phyloP scores from a whole-genome alignment of 2,329 filamentous ascomycete species.

The Cercospora sojina region DNA sequence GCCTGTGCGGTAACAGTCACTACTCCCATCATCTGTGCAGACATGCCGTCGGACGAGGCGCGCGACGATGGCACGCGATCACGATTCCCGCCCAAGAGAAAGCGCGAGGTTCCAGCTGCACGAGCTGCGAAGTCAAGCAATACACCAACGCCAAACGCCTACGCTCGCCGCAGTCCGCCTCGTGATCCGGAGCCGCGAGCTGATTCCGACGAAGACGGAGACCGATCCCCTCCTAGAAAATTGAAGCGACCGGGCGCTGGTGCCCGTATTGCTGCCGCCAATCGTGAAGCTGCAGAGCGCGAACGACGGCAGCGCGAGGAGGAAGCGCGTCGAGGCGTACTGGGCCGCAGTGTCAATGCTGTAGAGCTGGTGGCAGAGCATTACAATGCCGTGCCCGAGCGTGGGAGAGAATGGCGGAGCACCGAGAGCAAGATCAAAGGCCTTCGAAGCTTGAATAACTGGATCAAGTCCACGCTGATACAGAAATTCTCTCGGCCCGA shows the following conservation, averaged over 20 bases:
- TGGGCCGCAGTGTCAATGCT: slow-evolving; percentile 17
- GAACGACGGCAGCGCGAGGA: slow-evolving; percentile 43
- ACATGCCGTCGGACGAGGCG: slow-evolving; percentile 27
- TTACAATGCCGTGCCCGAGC: slow-evolving; percentile 93
- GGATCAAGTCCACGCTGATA: slow-evolving; percentile 96
- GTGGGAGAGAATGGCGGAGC: slow-evolving; percentile 89
- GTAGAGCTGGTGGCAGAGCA: slow-evolving; percentile 82
- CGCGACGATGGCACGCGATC: slow-evolving; percentile 22
- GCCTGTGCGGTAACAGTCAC: not conserved
- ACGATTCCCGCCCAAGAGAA: slow-evolving; percentile 32
- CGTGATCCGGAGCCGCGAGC: slow-evolving; percentile 28
- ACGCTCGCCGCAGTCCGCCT: slow-evolving; percentile 36
- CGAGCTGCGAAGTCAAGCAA: slow-evolving; percentile 30
- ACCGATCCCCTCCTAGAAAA: slow-evolving; percentile 38
- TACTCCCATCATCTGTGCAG: not conserved
- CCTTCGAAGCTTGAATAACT: slow-evolving; percentile 93
- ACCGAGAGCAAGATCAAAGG: slow-evolving; percentile 95
- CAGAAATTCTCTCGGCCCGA: slow-evolving; percentile 76
- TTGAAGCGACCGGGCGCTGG: slow-evolving; percentile 42
- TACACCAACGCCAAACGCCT: slow-evolving; percentile 35
- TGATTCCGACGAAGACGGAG: slow-evolving; percentile 26
- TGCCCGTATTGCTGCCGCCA: slow-evolving; percentile 63
- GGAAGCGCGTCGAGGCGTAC: slow-evolving; percentile 41
- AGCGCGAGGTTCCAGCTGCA: slow-evolving; percentile 34
- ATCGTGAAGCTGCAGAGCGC: slow-evolving; percentile 66